A percentile compares a stretch with the other conserved stretches of the same genome.
Conservation (phyloP, 805 yeast species). For the Metschnikowia similis region DNA sequence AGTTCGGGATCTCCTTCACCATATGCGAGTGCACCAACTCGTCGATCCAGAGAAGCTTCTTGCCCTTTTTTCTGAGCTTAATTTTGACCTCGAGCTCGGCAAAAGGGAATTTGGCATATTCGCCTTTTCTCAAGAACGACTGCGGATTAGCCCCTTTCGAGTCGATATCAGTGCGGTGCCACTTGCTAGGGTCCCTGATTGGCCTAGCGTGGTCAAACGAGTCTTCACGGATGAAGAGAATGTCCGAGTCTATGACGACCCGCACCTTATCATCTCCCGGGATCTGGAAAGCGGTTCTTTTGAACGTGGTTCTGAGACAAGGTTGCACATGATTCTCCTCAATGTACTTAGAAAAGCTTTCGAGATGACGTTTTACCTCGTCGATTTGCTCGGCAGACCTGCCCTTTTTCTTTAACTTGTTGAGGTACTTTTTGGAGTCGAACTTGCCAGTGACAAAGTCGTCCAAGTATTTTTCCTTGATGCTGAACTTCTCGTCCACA, state of each 20-base stretch:
- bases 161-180: conserved; percentile 94
- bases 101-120: conserved; percentile 76
- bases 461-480: conserved; percentile 80
- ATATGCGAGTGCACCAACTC: conserved; percentile 74
- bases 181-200: conserved; percentile 77
- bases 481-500: conserved; percentile 56
- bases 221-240: conserved; percentile 86
- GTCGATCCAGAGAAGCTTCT: conserved; percentile 71
- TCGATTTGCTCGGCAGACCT: conserved; percentile 50
- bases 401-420: conserved; percentile 61
- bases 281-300: conserved; percentile 94
- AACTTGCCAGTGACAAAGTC: conserved; percentile 59
- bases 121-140: conserved; percentile 78
- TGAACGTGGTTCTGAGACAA: conserved; percentile 77
- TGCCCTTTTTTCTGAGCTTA: conserved; percentile 41
- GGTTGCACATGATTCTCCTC: conserved; percentile 71
- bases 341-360: conserved; percentile 60
- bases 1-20: conserved; percentile 91
- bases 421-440: conserved; percentile 45
- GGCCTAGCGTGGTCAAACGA: conserved; percentile 81
- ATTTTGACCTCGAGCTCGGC: conserved; percentile 85
- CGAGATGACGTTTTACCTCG: conserved; percentile 50
- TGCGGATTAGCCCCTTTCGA: conserved; percentile 66
- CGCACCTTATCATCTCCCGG: conserved; percentile 96
- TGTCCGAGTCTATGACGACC: conserved; percentile 84